phyloP scores from a whole-genome alignment of 495 filamentous ascomycete genomes.

The Podospora fimiseda region DNA sequence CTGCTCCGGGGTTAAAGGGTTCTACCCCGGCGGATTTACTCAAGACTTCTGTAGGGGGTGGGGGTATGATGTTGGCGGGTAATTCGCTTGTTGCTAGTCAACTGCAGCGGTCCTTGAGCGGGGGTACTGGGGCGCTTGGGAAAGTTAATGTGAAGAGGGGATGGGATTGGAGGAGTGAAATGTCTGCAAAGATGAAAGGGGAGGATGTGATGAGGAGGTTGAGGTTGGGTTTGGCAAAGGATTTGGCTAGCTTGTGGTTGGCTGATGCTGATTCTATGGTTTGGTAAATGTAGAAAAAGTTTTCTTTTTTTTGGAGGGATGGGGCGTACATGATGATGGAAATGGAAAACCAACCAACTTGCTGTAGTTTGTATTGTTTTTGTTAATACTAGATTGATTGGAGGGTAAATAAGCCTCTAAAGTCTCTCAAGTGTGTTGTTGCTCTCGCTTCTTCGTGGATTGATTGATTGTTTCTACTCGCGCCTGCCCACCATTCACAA shows the following conservation, averaged over 20 bases:
- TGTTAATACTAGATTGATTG: no score
- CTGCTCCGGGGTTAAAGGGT: slow-evolving; percentile 36
- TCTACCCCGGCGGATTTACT: slow-evolving; percentile 57
- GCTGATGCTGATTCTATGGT: slow-evolving; percentile 42
- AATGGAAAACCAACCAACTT: no score
- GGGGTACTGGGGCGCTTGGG: slow-evolving; percentile 14
- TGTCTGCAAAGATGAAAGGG: slow-evolving; percentile 51
- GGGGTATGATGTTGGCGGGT: slow-evolving; percentile 57
- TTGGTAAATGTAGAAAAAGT: slow-evolving; percentile 13
- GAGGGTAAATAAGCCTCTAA: no score
- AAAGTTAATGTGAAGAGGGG: slow-evolving; percentile 52
- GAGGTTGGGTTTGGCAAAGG: slow-evolving; percentile 66
- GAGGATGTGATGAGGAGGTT: slow-evolving; percentile 64
- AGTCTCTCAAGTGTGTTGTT: no score
- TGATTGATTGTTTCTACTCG: slow-evolving; percentile 21
- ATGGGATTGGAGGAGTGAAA: slow-evolving; percentile 78
- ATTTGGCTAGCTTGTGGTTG: slow-evolving; percentile 58
- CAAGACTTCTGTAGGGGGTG: slow-evolving; percentile 55
- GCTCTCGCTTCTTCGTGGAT: no score
- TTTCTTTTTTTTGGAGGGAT: background rate
- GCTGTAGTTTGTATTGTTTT: no score
- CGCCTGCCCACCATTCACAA: slow-evolving; percentile 25
- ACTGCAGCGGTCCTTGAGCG: slow-evolving; percentile 45
- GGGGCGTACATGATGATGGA: no score
- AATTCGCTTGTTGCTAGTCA: slow-evolving; percentile 65